Evolutionary conservation across 106 monocot species (phyloP), one percentile per base, ranked within the genome.

Genomic region (Dendrobium huoshanense): DNA sequence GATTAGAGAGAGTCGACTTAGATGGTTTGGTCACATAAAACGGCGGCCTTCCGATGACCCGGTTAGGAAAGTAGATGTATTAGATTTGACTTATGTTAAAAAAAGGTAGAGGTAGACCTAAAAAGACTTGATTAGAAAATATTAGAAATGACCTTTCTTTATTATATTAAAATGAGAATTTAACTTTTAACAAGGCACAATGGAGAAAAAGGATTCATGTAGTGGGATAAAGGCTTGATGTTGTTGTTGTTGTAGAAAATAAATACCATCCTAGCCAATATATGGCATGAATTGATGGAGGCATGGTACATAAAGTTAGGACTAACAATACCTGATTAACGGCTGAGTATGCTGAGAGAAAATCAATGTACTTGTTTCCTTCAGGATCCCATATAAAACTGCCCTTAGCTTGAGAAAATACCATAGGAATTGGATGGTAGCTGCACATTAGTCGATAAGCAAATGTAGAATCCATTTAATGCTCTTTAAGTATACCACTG

Each of bases 381-480:
- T 99, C 99, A 41, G 99, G 99, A 77, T 99, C 99, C 93, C 95
- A 93, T 67, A 99, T 86, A 67, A 81, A 90, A 75, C 87, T 55
- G 2, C 99, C 99, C 79, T 93, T 88, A 33, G 87, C 93, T 85
- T 87, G 88, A 86, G 99, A 91, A 85, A 99, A 99, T 8, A 99
- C 99, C 90, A 95, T 84, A 67, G 95, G 99, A 84, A 99, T 99
- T 41, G 99, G 99, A 88, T 99, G 95, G 68, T 99, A 99, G 84
- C 99, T 99, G 91, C 85, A 94, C 7, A 80, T 45, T 55, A 59
- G 67, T 42, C 33, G 11, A 31, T 20, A 44, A 9, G 9, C 19
- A 74, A 74, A 74, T 74, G 43, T 74, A 42, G 9, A 37, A 20
- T 20, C 43, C 5, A 73, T 5, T 74, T 41, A n/a, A 41, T n/a